Percentiles rank a stretch among this genome's conserved stretches.
Evolutionary conservation across 176 grass and related monocot species (phyloP).

Genomic region (Juncus inflexus): DNA sequence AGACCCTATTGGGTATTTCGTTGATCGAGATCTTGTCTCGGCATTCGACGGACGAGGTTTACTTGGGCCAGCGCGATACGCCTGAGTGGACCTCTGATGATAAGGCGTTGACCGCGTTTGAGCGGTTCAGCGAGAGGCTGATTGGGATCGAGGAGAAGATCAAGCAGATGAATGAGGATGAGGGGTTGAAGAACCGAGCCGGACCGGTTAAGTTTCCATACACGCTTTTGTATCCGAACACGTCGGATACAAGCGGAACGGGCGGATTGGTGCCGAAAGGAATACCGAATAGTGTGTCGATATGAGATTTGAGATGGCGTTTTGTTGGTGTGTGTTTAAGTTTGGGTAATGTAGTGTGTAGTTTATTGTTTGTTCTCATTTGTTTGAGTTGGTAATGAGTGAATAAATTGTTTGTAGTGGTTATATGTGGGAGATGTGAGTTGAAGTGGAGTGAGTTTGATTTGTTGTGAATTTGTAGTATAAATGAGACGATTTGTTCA

Average conservation of each 20-base stretch:
- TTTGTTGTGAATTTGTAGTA: too few species aligned
- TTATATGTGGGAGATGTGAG: background rate
- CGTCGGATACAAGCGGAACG: slow-evolving; percentile 40
- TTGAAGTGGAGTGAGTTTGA: too few species aligned
- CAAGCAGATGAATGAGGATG: slow-evolving; percentile 30
- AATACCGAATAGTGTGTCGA: slow-evolving; percentile 78
- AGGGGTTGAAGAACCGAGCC: slow-evolving; percentile 49
- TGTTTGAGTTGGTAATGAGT: background rate
- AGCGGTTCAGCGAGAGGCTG: slow-evolving; percentile 37
- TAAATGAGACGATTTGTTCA: too few species aligned
- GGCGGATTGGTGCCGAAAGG: slow-evolving; percentile 49
- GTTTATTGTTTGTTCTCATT: background rate
- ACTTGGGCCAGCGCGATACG: slow-evolving; percentile 68
- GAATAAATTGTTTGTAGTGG: background rate
- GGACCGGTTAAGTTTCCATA: slow-evolving; percentile 64
- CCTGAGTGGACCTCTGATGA: slow-evolving; percentile 63
- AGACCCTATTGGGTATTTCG: slow-evolving; percentile 56
- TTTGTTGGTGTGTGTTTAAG: background rate
- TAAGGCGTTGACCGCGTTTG: slow-evolving; percentile 49
- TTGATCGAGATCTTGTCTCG: slow-evolving; percentile 71
- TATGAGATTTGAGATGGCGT: slow-evolving; percentile 28
- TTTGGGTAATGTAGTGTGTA: background rate
- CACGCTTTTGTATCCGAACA: slow-evolving; percentile 69
- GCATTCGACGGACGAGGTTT: slow-evolving; percentile 73
- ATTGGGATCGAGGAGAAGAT: slow-evolving; percentile 50